phyloP scores from a whole-genome alignment of 176 grass and related monocot genomes.

The Eleusine indica region DNA sequence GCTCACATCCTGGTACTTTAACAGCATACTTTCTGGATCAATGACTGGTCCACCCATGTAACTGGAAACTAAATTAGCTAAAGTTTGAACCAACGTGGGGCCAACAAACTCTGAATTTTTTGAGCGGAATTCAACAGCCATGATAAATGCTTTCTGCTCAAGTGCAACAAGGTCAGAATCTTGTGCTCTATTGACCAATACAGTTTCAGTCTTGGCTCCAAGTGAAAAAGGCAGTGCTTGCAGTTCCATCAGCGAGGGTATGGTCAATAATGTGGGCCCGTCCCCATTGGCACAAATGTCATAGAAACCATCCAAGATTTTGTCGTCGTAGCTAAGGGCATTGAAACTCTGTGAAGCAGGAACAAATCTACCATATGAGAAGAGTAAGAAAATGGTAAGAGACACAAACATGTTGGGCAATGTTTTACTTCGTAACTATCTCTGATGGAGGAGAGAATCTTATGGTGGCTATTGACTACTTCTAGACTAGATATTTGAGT shows the following conservation, averaged over 20 bases:
- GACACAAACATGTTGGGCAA: slow-evolving; percentile 33
- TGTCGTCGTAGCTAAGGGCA: slow-evolving; percentile 93
- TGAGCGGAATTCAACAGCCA: slow-evolving; percentile 57
- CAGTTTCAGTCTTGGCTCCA: slow-evolving; percentile 69
- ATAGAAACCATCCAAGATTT: slow-evolving; percentile 99
- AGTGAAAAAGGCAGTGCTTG: slow-evolving; percentile 53
- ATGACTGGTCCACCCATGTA: slow-evolving; percentile 82
- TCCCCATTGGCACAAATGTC: slow-evolving; percentile 66
- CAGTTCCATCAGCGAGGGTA: slow-evolving; percentile 80
- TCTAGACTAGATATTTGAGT: background rate
- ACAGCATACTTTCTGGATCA: slow-evolving; percentile 71
- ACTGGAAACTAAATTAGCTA: slow-evolving; percentile 73
- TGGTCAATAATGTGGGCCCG: slow-evolving; percentile 45
- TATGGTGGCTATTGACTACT: slow-evolving; percentile 11
- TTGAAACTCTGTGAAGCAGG: slow-evolving; percentile 91
- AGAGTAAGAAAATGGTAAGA: slow-evolving; percentile 55
- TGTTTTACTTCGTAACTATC: slow-evolving; percentile 36
- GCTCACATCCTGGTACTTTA: slow-evolving; percentile 52
- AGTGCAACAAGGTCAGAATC: slow-evolving; percentile 68
- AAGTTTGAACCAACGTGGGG: slow-evolving; percentile 61
- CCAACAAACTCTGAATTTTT: slow-evolving; percentile 57
- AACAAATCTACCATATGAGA: slow-evolving; percentile 76
- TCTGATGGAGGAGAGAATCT: slow-evolving; percentile 28
- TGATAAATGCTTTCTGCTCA: slow-evolving; percentile 69
- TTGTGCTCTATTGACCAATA: slow-evolving; percentile 80